phyloP scores from a whole-genome alignment of 2,329 filamentous ascomycete species.

The Penicillium capsulatum region DNA sequence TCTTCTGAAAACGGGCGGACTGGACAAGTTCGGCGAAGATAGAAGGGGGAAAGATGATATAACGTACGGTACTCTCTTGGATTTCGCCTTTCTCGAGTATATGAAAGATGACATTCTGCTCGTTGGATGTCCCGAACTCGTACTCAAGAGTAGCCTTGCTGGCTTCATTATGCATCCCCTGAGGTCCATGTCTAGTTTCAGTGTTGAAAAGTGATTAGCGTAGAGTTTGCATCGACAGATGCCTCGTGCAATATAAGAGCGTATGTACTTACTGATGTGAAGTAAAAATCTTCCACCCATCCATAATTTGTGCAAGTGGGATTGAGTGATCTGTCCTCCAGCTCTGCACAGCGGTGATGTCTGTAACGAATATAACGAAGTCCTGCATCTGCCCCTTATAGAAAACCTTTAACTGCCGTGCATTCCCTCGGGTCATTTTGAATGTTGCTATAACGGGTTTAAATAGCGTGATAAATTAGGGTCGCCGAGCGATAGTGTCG shows the following conservation, averaged over 20 bases:
- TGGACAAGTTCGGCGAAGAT: neutral
- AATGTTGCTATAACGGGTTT: neutral
- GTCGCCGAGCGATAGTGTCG: neutral
- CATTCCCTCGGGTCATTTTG: constrained; percentile 2
- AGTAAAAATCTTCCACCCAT: constrained; percentile 3
- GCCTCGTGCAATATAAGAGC: neutral
- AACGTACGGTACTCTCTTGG: neutral
- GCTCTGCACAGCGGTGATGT: constrained; percentile 2
- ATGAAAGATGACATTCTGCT: constrained; percentile 1
- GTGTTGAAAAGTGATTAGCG: neutral
- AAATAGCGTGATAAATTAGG: neutral
- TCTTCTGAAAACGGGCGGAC: neutral
- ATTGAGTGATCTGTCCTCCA: constrained; percentile 1
- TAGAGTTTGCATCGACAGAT: neutral
- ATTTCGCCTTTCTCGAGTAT: neutral
- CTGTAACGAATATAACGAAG: constrained; percentile 1
- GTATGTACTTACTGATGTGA: constrained; percentile 2
- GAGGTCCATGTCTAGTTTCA: constrained; percentile 1
- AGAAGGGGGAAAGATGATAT: neutral
- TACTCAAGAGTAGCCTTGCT: constrained; percentile 2
- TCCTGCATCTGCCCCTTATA: constrained; percentile 1
- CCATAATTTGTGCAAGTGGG: constrained; percentile 1
- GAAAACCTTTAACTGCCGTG: constrained; percentile 1
- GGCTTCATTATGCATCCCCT: constrained; percentile 3
- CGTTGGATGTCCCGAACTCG: constrained; percentile 2